Base-by-base conservation (phyloP, 352 stramenopile species). In the Phytophthora cactorum region DNA sequence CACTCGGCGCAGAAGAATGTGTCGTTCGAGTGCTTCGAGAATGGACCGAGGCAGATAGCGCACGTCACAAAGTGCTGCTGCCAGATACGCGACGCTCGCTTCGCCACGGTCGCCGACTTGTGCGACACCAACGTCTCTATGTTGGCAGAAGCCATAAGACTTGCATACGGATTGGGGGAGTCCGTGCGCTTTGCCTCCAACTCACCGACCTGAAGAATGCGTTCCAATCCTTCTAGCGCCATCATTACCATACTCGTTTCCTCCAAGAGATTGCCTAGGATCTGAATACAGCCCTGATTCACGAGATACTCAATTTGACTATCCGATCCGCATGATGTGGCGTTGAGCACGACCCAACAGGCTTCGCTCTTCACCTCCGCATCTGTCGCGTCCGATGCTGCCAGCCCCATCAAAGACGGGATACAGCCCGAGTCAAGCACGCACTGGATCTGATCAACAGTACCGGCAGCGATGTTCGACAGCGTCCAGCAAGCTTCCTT, bases 231-330 rank as follows among this genome's bases (percentile, higher is more conserved):
- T 82, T 99, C 97, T 47, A 99, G 75, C 38, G 97, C 97, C 97
- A 99, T 99, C 94, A 99, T 98, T 49, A 99, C 96, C 97, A 99
- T 99, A 70, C 84, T 98, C 27, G 93, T 96, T 76, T 99, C 97
- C 31, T 96, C 88, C 54, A 99, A 80, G 28, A 99, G 73, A 44
- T 97, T 95, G 46, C 88, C 84, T 78, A 95, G 71, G 63, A 95
- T 93, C 70, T 91, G 83, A 72, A 95, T 94, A 56, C 88, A 95
- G 14, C 87, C 89, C 75, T 93, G 82, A 77, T 94, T 93, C 44
- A 93, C 87, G 49, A 95, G 79, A 50, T 95, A 93, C 72, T 96
- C 86, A 59, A 95, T 95, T 68, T 99, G 97, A 68, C 89, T 90
- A 80, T 99, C 96, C 54, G 91, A 98, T 36, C 97, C 97, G 68